Base-by-base conservation (phyloP, 176 grass and related monocot species). In the Elymus sibiricus region DNA sequence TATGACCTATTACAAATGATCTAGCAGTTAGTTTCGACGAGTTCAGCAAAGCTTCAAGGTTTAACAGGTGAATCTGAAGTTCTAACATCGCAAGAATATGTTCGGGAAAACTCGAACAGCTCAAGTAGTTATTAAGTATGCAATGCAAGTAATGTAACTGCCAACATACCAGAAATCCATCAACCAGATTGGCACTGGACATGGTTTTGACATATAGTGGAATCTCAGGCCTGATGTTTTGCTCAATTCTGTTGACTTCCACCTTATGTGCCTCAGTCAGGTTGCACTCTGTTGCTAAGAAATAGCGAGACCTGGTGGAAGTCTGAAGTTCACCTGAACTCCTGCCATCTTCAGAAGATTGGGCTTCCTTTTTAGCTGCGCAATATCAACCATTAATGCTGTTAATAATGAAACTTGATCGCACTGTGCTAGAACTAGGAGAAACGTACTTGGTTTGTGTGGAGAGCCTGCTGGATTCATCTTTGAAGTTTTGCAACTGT, bases 161-260 rank as follows among this genome's bases (percentile, higher is more conserved):
- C 42, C 44, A 72, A 43, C 81, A 31, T 74, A 74, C 81, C 81
- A 74, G 14, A 31, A 31, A 72, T 60, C 37, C 55, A 74, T 46
- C 74, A 76, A 34, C 74, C 9, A 53, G 47, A 34, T 25, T 83
- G 5, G 53, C 22, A 24, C 12, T 74, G 81, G 59, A 19, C 26
- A 74, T 83, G 37, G 17, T 44, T 74, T 39, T 62, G 11, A 74
- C 25, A 32, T 73, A 83, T 15, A 74, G 9, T 83, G 68, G 81
- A n/a, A 62, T 83, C 3, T 13, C 16, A 4, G 17, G 17, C 2
- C 27, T 76, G 2, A 29, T 29, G 3, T 76, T 76, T 17, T 55
- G 46, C 2, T 11, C 27, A 29, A 83, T 11, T 14, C 7, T 15
- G 3, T 71, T 5, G 6, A 73, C 66, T 59, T 28, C 43, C 17